Conservation (phyloP, 2,329 filamentous ascomycete species). For the Calonectria crousiana region DNA sequence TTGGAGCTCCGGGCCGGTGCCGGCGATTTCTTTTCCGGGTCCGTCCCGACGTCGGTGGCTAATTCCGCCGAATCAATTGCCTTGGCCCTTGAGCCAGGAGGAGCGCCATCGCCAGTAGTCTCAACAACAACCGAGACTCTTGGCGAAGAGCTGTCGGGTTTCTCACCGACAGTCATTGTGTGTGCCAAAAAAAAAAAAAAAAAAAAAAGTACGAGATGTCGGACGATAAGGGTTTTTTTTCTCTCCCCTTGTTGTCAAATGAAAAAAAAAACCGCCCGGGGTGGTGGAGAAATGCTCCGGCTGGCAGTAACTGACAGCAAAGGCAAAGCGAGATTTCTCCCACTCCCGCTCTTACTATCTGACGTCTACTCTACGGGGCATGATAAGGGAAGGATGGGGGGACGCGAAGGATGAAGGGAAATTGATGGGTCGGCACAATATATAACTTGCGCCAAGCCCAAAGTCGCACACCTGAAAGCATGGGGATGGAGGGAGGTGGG, state of each 20-base stretch:
- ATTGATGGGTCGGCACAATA: conserved; percentile 4
- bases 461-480: neutral
- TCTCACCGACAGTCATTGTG: conserved; percentile 16
- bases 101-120: neutral
- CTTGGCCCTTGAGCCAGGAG: neutral
- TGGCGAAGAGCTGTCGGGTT: conserved; percentile 11
- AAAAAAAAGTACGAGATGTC: neutral
- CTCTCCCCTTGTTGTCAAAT: neutral
- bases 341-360: neutral
- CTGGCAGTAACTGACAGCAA: neutral
- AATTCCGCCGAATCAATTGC: conserved; percentile 4
- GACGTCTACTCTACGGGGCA: neutral
- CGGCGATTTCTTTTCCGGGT: conserved; percentile 26
- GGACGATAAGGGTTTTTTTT: neutral
- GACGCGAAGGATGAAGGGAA: neutral
- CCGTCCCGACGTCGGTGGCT: conserved; percentile 6
- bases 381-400: neutral
- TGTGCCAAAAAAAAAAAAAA: neutral
- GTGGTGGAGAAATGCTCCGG: neutral
- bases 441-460: conserved; percentile 12
- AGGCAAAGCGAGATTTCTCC: neutral
- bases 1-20: conserved; percentile 12
- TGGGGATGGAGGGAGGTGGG: neutral
- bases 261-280: neutral
- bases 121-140: neutral